These are phyloP conservation scores for Tritrichomonas foetus DNA, from an alignment of 208 protist genomes.

Conservation along the genomic window DNA sequence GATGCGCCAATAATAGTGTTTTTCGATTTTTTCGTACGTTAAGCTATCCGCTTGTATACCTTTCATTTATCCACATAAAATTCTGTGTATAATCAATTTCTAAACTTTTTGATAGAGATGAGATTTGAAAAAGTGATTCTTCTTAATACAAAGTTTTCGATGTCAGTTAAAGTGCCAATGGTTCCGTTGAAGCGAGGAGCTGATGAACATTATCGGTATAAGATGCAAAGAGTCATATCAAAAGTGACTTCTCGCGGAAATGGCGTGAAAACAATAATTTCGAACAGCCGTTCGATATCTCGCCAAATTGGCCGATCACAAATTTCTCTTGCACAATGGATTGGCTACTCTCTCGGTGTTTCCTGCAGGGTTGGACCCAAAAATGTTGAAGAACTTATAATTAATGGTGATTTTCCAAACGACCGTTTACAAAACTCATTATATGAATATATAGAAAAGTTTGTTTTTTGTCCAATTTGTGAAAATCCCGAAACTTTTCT, in stretches of 20 bases:
- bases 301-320: background rate
- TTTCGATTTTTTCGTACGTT: too few species aligned
- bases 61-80: too few species aligned
- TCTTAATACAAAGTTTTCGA: too few species aligned
- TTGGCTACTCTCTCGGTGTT: background rate
- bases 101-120: too few species aligned
- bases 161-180: background rate
- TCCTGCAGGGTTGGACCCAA: background rate
- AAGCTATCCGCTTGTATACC: too few species aligned
- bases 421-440: background rate
- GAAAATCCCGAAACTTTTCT: background rate
- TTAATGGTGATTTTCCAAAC: background rate
- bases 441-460: background rate
- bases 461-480: background rate
- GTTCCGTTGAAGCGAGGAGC: background rate
- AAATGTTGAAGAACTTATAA: background rate
- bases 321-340: background rate
- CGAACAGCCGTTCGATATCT: background rate
- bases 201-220: too few species aligned
- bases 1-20: too few species aligned
- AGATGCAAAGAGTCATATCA: too few species aligned
- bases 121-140: too few species aligned
- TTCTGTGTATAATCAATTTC: too few species aligned
- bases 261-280: too few species aligned
- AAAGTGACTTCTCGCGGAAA: too few species aligned